Evolutionary conservation across 345 rosid genomes (phyloP).

Genomic region (Eucalyptus fibrosa): DNA sequence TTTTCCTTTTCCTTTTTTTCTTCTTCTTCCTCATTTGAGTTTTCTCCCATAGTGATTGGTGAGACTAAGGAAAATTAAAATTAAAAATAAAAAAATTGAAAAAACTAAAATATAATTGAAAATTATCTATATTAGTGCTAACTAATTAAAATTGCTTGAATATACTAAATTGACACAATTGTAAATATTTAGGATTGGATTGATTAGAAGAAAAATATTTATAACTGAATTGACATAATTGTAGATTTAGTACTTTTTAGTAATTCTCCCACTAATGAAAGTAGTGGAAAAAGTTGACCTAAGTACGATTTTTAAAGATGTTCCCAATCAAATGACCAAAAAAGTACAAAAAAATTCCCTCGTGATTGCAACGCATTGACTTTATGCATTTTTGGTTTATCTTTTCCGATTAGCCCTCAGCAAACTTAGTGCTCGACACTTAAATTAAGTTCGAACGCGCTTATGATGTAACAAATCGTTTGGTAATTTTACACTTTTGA

Average conservation of each 20-base stretch:
- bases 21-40: no score
- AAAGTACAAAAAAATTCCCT: neutral
- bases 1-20: no score
- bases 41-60: no score
- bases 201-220: accelerated
- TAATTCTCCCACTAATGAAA: neutral
- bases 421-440: neutral
- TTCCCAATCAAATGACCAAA: neutral
- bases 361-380: neutral
- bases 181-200: accelerated
- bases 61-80: no score
- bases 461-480: neutral
- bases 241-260: no score
- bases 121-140: accelerated
- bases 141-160: accelerated
- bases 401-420: neutral
- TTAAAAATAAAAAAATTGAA: no score
- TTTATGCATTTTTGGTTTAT: neutral
- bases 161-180: no score
- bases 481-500: neutral
- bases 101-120: no score
- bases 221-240: no score
- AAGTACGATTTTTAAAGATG: neutral
- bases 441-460: neutral
- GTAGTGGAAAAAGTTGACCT: neutral